Conservation (phyloP, 1,284 basidiomycete species). For the Moesziomyces antarcticus region DNA sequence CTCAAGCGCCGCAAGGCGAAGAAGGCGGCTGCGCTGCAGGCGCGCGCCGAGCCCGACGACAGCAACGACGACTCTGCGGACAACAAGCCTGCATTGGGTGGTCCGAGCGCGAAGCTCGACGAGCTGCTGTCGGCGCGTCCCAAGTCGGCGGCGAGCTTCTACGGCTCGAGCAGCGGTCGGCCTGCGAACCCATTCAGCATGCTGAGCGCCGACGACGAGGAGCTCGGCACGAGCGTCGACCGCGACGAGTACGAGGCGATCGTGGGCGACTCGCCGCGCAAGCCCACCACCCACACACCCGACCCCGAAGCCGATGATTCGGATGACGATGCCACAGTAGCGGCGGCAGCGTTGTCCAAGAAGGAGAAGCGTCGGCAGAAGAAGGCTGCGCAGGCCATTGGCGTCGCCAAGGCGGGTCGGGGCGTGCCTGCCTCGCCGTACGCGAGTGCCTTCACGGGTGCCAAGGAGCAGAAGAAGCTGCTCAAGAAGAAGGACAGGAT, state of each 20-base stretch:
- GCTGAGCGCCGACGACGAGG: constrained; percentile 18
- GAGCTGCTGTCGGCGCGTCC: constrained; percentile 33
- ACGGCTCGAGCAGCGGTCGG: constrained; percentile 8
- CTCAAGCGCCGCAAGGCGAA: constrained; percentile 22
- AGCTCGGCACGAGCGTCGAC: constrained; percentile 34
- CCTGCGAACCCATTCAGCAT: constrained; percentile 27
- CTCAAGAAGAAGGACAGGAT: constrained; percentile 17
- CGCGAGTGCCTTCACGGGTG: constrained; percentile 19
- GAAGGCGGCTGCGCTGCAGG: constrained; percentile 2
- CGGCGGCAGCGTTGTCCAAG: constrained; percentile 17
- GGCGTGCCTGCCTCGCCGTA: constrained; percentile 31
- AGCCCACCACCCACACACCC: not conserved
- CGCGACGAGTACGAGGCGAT: constrained; percentile 48
- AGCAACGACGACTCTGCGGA: not conserved
- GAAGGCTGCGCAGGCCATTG: constrained; percentile 26
- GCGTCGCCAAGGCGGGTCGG: constrained; percentile 6
- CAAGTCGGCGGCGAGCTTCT: constrained; percentile 43
- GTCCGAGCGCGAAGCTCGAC: constrained; percentile 19
- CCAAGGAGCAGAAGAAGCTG: constrained; percentile 19
- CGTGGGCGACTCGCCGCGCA: constrained; percentile 10
- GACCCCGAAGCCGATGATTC: constrained; percentile 20
- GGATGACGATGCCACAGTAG: constrained; percentile 3
- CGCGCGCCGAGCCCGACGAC: constrained; percentile 5
- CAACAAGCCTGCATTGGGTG: not conserved
- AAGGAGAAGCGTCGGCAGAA: constrained; percentile 41